These are phyloP conservation scores for Sclerotinia trifoliorum DNA, from an alignment of 2,329 filamentous ascomycete species.

Conservation along the genomic window DNA sequence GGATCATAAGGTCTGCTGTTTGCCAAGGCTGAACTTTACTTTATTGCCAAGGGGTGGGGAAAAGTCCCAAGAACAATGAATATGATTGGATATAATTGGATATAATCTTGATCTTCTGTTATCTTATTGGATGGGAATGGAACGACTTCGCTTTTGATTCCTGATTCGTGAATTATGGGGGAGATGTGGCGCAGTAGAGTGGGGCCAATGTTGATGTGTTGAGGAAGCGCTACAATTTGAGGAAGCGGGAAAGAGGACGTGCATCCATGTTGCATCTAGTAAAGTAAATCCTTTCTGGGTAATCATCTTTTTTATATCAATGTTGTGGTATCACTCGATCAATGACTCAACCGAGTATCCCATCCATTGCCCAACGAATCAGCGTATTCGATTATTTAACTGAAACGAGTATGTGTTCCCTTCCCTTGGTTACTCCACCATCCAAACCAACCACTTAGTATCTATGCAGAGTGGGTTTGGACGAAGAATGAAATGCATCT, in stretches of 20 bases:
- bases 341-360: background rate
- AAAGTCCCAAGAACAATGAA: background rate
- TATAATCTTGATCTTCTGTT: background rate
- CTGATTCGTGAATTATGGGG: background rate
- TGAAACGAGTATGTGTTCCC: background rate
- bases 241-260: too few relatives aligned
- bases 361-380: background rate
- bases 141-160: background rate
- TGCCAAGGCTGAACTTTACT: conserved; percentile 9
- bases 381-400: too few relatives aligned
- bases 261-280: too few relatives aligned
- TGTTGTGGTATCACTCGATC: background rate
- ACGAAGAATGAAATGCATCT: background rate
- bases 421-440: background rate
- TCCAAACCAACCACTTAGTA: background rate
- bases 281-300: too few relatives aligned
- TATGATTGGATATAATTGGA: background rate
- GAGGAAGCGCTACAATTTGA: background rate
- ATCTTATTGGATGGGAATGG: background rate
- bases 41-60: conserved; percentile 3
- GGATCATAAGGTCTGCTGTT: conserved; percentile 4
- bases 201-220: background rate
- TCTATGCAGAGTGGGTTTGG: background rate
- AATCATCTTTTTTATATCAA: too few relatives aligned
- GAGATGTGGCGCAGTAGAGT: conserved; percentile 1